A percentile compares a stretch with the other conserved stretches of the same genome.
These are phyloP conservation scores for Rhodotorula taiwanensis DNA, from an alignment of 768 basidiomycete species.

Conservation along the genomic window DNA sequence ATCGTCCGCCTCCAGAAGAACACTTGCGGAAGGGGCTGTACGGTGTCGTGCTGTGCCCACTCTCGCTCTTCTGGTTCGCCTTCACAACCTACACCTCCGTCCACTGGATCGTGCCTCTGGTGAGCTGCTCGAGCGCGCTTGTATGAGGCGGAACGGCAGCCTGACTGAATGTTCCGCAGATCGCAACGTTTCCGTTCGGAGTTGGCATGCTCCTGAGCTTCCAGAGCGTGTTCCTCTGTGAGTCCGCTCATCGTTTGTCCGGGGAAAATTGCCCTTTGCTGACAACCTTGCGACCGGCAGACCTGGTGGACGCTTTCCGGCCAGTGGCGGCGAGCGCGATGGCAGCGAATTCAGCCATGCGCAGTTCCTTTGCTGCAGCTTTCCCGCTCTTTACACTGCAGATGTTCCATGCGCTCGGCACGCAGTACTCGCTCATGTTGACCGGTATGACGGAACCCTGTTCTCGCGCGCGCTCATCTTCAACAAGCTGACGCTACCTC, in stretches of 20 bases:
- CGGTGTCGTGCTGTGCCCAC: slow-evolving; percentile 25
- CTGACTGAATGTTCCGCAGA: background rate
- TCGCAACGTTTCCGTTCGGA: slow-evolving; percentile 52
- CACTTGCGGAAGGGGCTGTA: slow-evolving; percentile 30
- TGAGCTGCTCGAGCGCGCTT: background rate
- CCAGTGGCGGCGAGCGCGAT: slow-evolving; percentile 58
- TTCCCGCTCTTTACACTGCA: slow-evolving; percentile 55
- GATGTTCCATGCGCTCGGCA: slow-evolving; percentile 46
- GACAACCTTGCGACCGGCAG: slow-evolving; percentile 54
- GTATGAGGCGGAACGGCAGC: background rate
- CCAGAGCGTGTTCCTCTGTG: slow-evolving; percentile 52
- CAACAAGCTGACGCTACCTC: background rate
- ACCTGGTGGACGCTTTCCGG: slow-evolving; percentile 54
- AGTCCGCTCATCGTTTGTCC: too few relatives aligned
- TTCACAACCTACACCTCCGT: slow-evolving; percentile 53
- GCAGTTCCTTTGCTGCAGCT: slow-evolving; percentile 51
- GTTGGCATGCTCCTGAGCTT: slow-evolving; percentile 53
- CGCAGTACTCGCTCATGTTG: slow-evolving; percentile 21
- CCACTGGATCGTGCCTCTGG: slow-evolving; percentile 52
- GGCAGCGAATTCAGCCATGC: slow-evolving; percentile 58
- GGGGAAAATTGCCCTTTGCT: background rate
- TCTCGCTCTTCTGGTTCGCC: slow-evolving; percentile 51
- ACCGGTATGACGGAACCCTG: background rate
- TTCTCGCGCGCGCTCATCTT: background rate
- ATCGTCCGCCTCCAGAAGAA: slow-evolving; percentile 35